Percentiles rank a stretch among this genome's conserved stretches.
Evolutionary conservation across 495 filamentous ascomycete species (phyloP).

Genomic region (Penicillium lividum): DNA sequence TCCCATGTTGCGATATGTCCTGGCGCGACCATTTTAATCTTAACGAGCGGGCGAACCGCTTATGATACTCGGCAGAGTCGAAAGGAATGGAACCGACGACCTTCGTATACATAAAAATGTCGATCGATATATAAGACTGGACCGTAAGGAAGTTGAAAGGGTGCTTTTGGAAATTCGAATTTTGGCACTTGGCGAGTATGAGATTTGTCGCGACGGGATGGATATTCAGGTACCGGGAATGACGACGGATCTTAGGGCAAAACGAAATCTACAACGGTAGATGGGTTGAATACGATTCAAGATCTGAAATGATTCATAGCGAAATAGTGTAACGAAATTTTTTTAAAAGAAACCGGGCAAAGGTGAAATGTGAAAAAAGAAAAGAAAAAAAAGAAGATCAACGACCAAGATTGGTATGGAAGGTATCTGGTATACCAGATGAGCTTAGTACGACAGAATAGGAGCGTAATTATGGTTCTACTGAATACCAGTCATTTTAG

Average conservation of each 20-base stretch:
- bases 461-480: slow-evolving; percentile 13
- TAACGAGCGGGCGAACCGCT: slow-evolving; percentile 42
- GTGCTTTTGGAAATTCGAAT: slow-evolving; percentile 1
- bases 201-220: background rate
- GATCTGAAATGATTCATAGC: background rate
- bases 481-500: slow-evolving; percentile 11
- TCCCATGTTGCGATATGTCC: slow-evolving; percentile 24
- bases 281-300: background rate
- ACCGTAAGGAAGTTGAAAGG: background rate
- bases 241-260: background rate
- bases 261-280: background rate
- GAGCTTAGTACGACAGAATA: background rate
- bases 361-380: slow-evolving; percentile 9
- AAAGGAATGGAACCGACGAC: slow-evolving; percentile 25
- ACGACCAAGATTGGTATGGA: slow-evolving; percentile 5
- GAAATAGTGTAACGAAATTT: background rate
- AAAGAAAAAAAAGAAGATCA: slow-evolving; percentile 9
- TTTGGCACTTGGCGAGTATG: background rate
- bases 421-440: slow-evolving; percentile 16
- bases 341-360: slow-evolving; percentile 8
- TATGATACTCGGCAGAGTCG: slow-evolving; percentile 34
- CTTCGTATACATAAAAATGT: slow-evolving; percentile 40
- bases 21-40: slow-evolving; percentile 41
- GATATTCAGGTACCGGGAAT: background rate
- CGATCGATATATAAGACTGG: slow-evolving; percentile 18